phyloP scores from a whole-genome alignment of 208 protist species.

The Crithidia thermophila region DNA sequence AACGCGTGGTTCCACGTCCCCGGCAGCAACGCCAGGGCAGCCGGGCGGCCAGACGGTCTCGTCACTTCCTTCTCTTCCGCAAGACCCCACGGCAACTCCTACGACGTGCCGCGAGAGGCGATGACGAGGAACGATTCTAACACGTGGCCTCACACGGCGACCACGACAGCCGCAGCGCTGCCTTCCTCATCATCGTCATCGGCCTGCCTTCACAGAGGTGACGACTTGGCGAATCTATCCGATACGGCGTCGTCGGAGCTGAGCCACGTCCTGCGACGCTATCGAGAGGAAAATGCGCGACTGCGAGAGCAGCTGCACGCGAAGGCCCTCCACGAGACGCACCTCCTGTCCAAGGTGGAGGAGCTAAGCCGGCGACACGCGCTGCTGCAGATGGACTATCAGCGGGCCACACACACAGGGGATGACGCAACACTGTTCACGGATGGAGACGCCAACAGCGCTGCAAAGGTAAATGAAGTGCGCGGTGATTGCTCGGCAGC shows the following conservation, averaged over 20 bases:
- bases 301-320: conserved; percentile 66
- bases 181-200: too few relatives aligned
- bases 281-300: conserved; percentile 58
- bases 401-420: conserved; percentile 1
- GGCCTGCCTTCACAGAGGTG: too few relatives aligned
- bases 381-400: conserved; percentile 18
- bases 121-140: too few relatives aligned
- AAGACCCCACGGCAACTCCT: neutral
- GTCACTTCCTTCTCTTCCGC: neutral
- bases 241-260: conserved; percentile 11
- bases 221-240: too few relatives aligned
- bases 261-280: conserved; percentile 40
- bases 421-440: neutral
- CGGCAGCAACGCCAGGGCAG: neutral
- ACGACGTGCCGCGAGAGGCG: neutral
- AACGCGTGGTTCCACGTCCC: conserved; percentile 28
- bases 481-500: too few relatives aligned
- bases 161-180: too few relatives aligned
- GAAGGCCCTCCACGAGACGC: conserved; percentile 41
- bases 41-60: conserved; percentile 1
- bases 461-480: neutral
- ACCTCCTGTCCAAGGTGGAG: conserved; percentile 51
- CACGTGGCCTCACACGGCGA: too few relatives aligned
- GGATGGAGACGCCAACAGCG: neutral
- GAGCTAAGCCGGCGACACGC: conserved; percentile 20